These are phyloP conservation scores for Beauveria asiatica DNA, from an alignment of 2,329 filamentous ascomycete species.

Conservation along the genomic window DNA sequence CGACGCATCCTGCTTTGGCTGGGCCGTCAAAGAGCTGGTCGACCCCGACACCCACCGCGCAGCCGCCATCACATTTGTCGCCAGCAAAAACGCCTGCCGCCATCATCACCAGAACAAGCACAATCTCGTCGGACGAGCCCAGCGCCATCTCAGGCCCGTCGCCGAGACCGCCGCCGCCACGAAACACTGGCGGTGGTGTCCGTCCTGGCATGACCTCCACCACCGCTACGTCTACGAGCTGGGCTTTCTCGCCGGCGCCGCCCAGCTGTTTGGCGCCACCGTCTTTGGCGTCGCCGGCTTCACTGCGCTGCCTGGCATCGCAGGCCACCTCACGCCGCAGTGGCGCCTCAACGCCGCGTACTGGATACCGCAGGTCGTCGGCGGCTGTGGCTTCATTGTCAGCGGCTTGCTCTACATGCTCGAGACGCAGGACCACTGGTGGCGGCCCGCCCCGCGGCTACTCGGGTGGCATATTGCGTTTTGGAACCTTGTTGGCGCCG, in stretches of 20 bases:
- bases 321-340: conserved; percentile 38
- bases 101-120: conserved; percentile 1
- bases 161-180: background rate
- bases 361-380: conserved; percentile 53
- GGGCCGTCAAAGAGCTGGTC: conserved; percentile 4
- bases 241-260: conserved; percentile 51
- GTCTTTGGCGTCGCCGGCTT: conserved; percentile 45
- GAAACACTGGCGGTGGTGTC: conserved; percentile 1
- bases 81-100: background rate
- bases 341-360: conserved; percentile 44
- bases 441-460: conserved; percentile 42
- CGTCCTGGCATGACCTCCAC: conserved; percentile 3
- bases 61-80: background rate
- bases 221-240: conserved; percentile 37
- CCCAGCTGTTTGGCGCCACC: conserved; percentile 49
- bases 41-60: background rate
- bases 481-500: conserved; percentile 57
- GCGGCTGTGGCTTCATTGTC: conserved; percentile 53
- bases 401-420: conserved; percentile 54
- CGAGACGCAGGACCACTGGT: conserved; percentile 58
- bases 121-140: background rate
- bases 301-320: conserved; percentile 43
- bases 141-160: background rate
- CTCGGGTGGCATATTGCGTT: conserved; percentile 60
- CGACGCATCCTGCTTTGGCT: conserved; percentile 6